Conservation (phyloP, 2,329 filamentous ascomycete species). For the Plenodomus biglobosus region DNA sequence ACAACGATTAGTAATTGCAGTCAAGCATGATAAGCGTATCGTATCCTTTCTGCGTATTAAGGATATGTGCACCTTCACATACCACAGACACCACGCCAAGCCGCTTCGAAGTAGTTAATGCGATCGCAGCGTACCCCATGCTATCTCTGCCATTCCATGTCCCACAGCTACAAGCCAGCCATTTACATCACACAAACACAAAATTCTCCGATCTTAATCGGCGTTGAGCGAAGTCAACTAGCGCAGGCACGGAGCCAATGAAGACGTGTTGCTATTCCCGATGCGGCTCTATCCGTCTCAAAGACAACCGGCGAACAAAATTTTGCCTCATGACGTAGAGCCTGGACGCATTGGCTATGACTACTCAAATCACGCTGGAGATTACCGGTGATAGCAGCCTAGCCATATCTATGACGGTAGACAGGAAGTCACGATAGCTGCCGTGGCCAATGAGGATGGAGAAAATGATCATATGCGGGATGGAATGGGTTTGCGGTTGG, state of each 20-base stretch:
- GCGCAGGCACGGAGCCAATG: slow-evolving; percentile 8
- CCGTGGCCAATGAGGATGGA: not conserved
- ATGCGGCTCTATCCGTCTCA: not conserved
- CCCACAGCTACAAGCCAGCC: not conserved
- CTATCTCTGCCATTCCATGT: not conserved
- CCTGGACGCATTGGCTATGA: not conserved
- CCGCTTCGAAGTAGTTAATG: not conserved
- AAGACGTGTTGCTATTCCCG: slow-evolving; percentile 1
- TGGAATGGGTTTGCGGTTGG: not conserved
- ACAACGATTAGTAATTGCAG: too few relatives aligned
- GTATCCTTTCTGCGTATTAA: too few relatives aligned
- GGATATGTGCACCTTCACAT: too few relatives aligned
- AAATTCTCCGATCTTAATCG: slow-evolving; percentile 4
- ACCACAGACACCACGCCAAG: not conserved
- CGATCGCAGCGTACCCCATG: not conserved
- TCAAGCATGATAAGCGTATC: too few relatives aligned
- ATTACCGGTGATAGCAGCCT: not conserved
- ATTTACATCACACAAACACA: not conserved
- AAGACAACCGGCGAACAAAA: not conserved
- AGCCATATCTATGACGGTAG: slow-evolving; percentile 2
- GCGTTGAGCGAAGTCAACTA: not conserved
- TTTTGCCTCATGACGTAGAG: slow-evolving; percentile 7
- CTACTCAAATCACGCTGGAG: not conserved
- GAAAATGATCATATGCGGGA: not conserved
- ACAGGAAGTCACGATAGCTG: too few relatives aligned